Base-by-base conservation (phyloP, 345 rosid species). In the Clausena lansium region DNA sequence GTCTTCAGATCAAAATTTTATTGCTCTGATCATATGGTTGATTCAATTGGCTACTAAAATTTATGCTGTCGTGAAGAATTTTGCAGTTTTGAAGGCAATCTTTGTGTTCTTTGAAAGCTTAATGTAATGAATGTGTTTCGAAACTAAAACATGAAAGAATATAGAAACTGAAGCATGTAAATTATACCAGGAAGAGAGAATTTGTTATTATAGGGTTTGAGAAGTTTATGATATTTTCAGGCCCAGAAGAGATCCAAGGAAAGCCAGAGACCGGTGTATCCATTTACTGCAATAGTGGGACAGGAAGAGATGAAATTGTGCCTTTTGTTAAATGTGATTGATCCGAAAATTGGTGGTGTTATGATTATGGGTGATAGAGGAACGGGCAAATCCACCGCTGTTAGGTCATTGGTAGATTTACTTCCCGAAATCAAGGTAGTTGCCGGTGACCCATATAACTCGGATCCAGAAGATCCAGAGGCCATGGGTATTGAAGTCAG, bases 331-430 rank as follows among this genome's bases (percentile, higher is more conserved):
- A 93, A 93, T 76, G 99, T 96, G 79, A 96, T 93, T 35, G 99
- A 96, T 84, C 98, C 98, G 35, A 92, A 92, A 92, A 93, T 93
- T 77, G 98, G 98, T 15, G 98, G 97, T 63, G 98, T 94, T 67
- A 93, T 94, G 98, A 93, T 94, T 59, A 94, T 94, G 98, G 98
- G 97, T 36, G 97, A 94, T 79, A 91, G 98, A 81, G 98, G 98
- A 74, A 93, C 97, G 0, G 97, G 98, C 52, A 93, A 95, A 85
- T 93, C 98, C 61, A 95, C 98, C 9, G 80, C 97, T 1, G 99
- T 96, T 59, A 89, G 98, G 85, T 96, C 99, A 1, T 81, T 96
- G 84, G 93, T 91, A 20, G 99, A 96, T 88, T 81, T 94, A 64
- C 91, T 96, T 41, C 99, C 99, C 1, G 91, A 94, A 86, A 96